phyloP scores from a whole-genome alignment of 495 filamentous ascomycete genomes.

The Penicillium pancosmium region DNA sequence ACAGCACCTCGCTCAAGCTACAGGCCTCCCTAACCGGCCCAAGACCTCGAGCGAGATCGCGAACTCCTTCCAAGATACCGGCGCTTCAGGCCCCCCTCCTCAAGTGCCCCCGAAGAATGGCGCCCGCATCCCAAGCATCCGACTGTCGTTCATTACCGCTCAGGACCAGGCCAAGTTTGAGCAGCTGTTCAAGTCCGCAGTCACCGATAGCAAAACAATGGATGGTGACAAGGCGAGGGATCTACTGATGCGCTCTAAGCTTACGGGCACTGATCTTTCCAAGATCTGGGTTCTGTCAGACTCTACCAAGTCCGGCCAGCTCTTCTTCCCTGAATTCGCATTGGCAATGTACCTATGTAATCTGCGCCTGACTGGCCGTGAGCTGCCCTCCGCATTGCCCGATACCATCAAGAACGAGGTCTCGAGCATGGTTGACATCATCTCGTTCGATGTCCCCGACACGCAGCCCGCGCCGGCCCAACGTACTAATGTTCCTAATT shows the following conservation, averaged over 20 bases:
- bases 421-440: constrained; percentile 99
- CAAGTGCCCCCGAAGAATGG: constrained; percentile 57
- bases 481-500: constrained; percentile 76
- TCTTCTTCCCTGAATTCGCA: constrained; percentile 98
- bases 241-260: constrained; percentile 81
- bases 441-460: constrained; percentile 90
- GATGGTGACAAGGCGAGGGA: constrained; percentile 91
- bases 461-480: constrained; percentile 57
- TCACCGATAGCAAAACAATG: constrained; percentile 83
- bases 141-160: constrained; percentile 93
- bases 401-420: constrained; percentile 94
- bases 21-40: constrained; percentile 44
- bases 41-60: constrained; percentile 86
- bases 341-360: constrained; percentile 99
- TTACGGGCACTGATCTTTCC: constrained; percentile 78
- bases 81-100: constrained; percentile 39
- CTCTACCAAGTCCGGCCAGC: constrained; percentile 93
- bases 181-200: constrained; percentile 95
- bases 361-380: constrained; percentile 83
- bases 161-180: constrained; percentile 98
- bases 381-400: constrained; percentile 71
- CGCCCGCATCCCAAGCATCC: constrained; percentile 88
- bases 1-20: constrained; percentile 49
- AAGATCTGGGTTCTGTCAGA: constrained; percentile 96
- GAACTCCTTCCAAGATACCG: constrained; percentile 69